Conservation (phyloP, 306 rosid species). For the Prinsepia uniflora region DNA sequence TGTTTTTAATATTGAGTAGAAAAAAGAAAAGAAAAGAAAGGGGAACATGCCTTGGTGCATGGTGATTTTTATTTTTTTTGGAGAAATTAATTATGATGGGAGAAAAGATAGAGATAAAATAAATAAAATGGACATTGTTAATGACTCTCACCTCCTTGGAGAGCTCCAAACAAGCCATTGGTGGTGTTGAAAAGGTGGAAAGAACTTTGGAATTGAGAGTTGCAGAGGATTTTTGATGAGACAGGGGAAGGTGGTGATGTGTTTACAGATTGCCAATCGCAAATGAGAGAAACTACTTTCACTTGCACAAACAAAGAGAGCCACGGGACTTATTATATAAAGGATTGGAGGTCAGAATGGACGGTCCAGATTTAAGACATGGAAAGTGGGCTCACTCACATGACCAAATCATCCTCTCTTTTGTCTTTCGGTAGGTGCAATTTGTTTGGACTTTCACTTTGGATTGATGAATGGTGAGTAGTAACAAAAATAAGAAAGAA, state of each 20-base stretch:
- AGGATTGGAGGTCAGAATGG: constrained; percentile 30
- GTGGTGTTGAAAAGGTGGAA: constrained; percentile 12
- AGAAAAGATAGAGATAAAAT: not conserved
- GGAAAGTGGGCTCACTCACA: constrained; percentile 43
- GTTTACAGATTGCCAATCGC: not conserved
- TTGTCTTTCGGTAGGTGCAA: constrained; percentile 24
- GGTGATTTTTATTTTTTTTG: no score
- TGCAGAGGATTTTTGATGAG: constrained; percentile 18
- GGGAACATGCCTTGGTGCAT: not conserved
- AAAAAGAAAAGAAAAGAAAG: no score
- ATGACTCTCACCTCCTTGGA: constrained; percentile 47
- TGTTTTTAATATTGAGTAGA: not conserved
- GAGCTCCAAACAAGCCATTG: constrained; percentile 59
- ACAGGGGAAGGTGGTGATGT: constrained; percentile 28
- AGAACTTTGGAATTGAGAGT: not conserved
- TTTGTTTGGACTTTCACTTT: constrained; percentile 18
- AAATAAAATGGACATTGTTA: not conserved
- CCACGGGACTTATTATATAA: constrained; percentile 50
- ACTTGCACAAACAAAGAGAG: constrained; percentile 31
- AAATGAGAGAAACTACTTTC: not conserved
- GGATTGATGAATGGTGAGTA: not conserved
- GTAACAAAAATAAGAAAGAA: not conserved
- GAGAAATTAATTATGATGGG: not conserved
- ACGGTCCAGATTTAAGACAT: constrained; percentile 55
- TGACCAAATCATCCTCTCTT: constrained; percentile 38